Evolutionary conservation across 768 basidiomycete species (phyloP).

Genomic region (Termitomyces sp.): DNA sequence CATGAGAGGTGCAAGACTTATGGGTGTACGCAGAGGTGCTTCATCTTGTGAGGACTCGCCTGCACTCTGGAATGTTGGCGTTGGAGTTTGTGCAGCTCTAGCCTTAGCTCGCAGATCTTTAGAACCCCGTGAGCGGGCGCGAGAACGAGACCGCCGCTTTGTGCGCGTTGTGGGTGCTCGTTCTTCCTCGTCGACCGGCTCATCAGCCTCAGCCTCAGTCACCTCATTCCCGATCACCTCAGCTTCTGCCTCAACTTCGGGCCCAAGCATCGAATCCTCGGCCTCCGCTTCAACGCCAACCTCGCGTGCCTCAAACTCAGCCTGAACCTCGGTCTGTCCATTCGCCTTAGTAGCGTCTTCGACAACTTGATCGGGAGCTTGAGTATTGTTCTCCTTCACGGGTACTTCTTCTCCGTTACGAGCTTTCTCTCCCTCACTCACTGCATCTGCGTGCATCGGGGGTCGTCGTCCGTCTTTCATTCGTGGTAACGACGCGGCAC

Average conservation of each 20-base stretch:
- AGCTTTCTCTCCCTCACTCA: constrained; percentile 77
- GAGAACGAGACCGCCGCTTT: constrained; percentile 73
- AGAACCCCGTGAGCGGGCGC: constrained; percentile 76
- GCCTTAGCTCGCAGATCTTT: constrained; percentile 69
- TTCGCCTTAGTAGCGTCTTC: constrained; percentile 4
- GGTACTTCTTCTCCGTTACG: constrained; percentile 38
- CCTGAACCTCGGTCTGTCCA: constrained; percentile 7
- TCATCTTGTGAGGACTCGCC: constrained; percentile 77
- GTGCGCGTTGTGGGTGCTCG: constrained; percentile 47
- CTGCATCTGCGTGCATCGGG: constrained; percentile 80
- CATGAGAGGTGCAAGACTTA: constrained; percentile 36
- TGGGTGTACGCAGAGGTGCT: constrained; percentile 36
- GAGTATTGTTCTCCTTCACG: constrained; percentile 28
- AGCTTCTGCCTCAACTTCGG: constrained; percentile 26
- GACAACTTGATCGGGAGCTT: constrained; percentile 6
- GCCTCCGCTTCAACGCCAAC: constrained; percentile 12
- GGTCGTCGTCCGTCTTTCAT: constrained; percentile 90
- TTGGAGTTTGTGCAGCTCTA: constrained; percentile 46
- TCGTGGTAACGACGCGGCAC: constrained; percentile 87
- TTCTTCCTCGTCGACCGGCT: constrained; percentile 39
- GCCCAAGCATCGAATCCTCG: constrained; percentile 19
- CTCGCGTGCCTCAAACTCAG: constrained; percentile 6
- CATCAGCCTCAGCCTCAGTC: constrained; percentile 34
- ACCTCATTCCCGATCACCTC: constrained; percentile 33
- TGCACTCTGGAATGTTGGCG: constrained; percentile 41